Base-by-base conservation (phyloP, 2,329 filamentous ascomycete genomes). In the Botrytis deweyae region DNA sequence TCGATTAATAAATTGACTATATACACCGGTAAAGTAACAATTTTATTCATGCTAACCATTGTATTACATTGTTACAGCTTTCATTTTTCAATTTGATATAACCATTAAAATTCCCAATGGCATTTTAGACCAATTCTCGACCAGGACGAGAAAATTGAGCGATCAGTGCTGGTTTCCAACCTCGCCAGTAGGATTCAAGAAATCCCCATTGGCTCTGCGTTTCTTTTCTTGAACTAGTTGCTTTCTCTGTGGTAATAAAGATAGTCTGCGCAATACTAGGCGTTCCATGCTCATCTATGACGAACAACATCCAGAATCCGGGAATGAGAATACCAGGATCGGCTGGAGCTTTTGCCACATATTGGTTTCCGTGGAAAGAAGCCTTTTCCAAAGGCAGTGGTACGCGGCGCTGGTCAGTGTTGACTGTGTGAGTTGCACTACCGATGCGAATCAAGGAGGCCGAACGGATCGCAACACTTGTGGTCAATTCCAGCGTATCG, bases 301-400 rank as follows among this genome's bases (percentile, higher is more conserved):
- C 66, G n/a, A 68, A 68, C 36, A 68, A 33, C 66, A 68, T 68
- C 66, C 66, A 68, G 66, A 58, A 33, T 42, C 66, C 49, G n/a
- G 66, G 66, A 25, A 68, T 68, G 14, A 58, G 36, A 25, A 68
- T 22, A 58, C 66, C 66, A 58, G 49, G 22, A 6, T 42, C 49
- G 36, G 22, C n/a, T 20, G 66, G 36, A 68, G 38, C 18, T 33
- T 4, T 16, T 0, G 49, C 2, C 25, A 25, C 0, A 33, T 68
- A 58, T 42, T 16, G 25, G 3, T 58, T 58, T 8, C 36, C 10
- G n/a, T 1, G 29, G 1, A 42, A 22, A 4, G 0, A 3, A 18
- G 4, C 1, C 22, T 42, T 33, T 9, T 20, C 33, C 3, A 68
- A 4, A 12, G 10, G 5, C 12, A 68, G 3, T 2, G 66, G 66